phyloP scores from a whole-genome alignment of 306 rosid species.

The Hylodesmum podocarpum region DNA sequence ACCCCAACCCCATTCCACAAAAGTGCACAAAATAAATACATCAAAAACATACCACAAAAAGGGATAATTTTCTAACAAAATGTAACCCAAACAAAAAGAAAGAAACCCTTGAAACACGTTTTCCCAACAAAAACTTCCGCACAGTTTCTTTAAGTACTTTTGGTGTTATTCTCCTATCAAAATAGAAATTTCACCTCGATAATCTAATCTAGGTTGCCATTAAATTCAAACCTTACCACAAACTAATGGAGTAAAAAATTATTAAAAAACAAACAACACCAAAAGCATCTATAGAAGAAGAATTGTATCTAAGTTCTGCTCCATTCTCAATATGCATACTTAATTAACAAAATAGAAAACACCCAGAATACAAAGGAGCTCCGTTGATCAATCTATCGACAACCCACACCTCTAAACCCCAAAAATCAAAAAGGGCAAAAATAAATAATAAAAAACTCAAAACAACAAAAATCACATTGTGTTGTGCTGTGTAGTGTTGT shows the following conservation, averaged over 20 bases:
- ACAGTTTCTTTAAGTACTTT: background rate
- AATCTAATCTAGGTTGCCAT: background rate
- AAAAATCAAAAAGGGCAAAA: background rate
- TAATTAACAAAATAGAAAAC: background rate
- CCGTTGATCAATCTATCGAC: background rate
- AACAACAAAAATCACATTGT: background rate
- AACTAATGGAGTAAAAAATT: background rate
- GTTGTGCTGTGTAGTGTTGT: background rate
- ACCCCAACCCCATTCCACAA: background rate
- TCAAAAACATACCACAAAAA: background rate
- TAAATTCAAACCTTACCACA: background rate
- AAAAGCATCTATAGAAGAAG: background rate
- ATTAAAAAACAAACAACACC: background rate
- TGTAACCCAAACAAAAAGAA: background rate
- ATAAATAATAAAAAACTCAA: background rate
- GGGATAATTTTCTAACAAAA: background rate
- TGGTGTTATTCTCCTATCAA: background rate
- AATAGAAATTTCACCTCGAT: background rate
- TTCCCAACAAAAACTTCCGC: background rate
- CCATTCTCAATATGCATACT: background rate
- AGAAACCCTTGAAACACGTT: background rate
- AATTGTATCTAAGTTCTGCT: background rate
- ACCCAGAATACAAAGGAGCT: constrained; percentile 2
- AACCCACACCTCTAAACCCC: constrained; percentile 17
- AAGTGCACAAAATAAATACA: background rate